Evolutionary conservation across 176 grass and related monocot species (phyloP), one percentile per base, ranked within the genome.

Genomic region (Oryza australiensis): DNA sequence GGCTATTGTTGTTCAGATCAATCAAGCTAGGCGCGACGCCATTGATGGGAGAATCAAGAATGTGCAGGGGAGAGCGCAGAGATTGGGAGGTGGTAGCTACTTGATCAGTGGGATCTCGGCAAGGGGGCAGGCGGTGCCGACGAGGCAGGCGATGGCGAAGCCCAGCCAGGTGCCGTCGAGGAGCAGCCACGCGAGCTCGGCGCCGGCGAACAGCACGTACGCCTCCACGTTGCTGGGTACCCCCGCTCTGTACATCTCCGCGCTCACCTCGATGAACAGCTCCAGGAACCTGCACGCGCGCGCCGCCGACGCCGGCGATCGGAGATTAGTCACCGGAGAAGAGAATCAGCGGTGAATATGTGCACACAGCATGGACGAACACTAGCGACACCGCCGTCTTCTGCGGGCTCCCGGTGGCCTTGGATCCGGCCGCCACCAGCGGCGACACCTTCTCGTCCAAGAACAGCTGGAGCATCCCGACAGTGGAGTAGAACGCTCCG

Each of bases 71-170:
- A 43, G 41, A 0, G 13, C 12, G 13, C 12, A 49, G 46, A 49
- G 46, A 16, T 49, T 43, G 41, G 13, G 46, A 49, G 51, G n/a
- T n/a, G n/a, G 1, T 20, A 32, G 9, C 5, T 78, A 97, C 95
- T 91, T 98, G 88, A 98, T 92, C 66, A 98, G 3, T 72, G 90
- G 92, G 79, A 94, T 85, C 90, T 98, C 90, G 81, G 86, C 88
- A 73, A 94, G 81, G 24, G 90, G 92, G 79, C 95, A 98, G 23
- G 81, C 83, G 37, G 85, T 49, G 59, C 95, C 95, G 57, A 93
- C 78, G 90, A 94, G 83, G 83, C 88, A 98, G 23, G 95, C 92
- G 78, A 94, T 0, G 57, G 90, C 92, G 90, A 98, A 98, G 74
- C 95, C 92, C 28, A 65, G 67, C 95, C 95, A 98, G 33, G 92